Evolutionary conservation across 1,284 basidiomycete species (phyloP).

Genomic region (Rhodotorula glutinis): DNA sequence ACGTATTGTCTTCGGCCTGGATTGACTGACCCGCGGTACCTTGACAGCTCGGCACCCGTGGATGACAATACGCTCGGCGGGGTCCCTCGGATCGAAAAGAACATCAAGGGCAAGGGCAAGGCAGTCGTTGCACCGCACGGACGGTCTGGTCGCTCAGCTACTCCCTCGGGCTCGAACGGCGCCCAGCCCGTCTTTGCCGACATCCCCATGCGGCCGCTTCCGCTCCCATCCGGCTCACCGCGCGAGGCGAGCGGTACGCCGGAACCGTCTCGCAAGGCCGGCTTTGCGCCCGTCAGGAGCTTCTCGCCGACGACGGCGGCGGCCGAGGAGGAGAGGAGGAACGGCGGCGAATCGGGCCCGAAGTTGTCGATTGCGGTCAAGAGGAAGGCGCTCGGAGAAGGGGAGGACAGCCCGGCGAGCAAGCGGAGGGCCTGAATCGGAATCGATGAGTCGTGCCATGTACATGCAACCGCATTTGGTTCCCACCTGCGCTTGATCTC

Average conservation of each 20-base stretch:
- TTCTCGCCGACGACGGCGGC: constrained; percentile 18
- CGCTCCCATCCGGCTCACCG: constrained; percentile 16
- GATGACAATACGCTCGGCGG: constrained; percentile 28
- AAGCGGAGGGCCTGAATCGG: constrained; percentile 15
- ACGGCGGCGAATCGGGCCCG: not conserved
- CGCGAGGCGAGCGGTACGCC: constrained; percentile 17
- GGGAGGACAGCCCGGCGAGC: constrained; percentile 26
- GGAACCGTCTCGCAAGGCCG: constrained; percentile 8
- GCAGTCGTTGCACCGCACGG: constrained; percentile 4
- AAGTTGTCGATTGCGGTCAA: constrained; percentile 33
- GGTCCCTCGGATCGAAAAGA: constrained; percentile 17
- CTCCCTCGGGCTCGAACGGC: not conserved
- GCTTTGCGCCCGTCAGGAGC: constrained; percentile 33
- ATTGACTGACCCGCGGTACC: too few relatives aligned
- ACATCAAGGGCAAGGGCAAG: constrained; percentile 37
- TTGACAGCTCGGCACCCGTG: constrained; percentile 32
- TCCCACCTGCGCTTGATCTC: too few relatives aligned
- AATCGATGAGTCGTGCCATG: too few relatives aligned
- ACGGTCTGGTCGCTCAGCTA: not conserved
- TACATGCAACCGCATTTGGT: too few relatives aligned
- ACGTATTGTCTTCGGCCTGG: not conserved
- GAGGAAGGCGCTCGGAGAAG: constrained; percentile 30
- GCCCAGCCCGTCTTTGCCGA: constrained; percentile 22
- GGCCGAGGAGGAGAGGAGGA: not conserved
- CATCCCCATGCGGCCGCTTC: constrained; percentile 36